Evolutionary conservation across 208 protist species (phyloP).

Genomic region (Plasmodiophora brassicae): DNA sequence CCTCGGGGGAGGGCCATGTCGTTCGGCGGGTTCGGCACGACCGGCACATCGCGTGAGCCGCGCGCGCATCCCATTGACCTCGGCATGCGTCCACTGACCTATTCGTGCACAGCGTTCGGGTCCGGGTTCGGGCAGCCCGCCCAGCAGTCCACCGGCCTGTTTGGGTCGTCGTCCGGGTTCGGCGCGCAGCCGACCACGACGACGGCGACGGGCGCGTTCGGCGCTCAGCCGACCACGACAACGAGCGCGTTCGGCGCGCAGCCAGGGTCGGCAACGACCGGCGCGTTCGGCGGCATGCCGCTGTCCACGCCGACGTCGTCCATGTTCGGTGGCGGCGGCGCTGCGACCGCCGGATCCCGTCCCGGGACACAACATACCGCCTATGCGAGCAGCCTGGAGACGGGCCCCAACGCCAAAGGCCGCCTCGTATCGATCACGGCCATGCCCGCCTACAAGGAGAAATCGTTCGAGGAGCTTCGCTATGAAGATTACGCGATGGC

Average conservation of each 20-base stretch:
- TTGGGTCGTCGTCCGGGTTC: neutral
- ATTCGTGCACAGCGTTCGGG: too few relatives aligned
- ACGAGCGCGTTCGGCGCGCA: neutral
- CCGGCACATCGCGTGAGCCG: too few relatives aligned
- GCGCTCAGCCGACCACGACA: neutral
- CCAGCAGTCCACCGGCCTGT: neutral
- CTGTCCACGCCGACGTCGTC: too few relatives aligned
- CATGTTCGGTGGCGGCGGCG: neutral
- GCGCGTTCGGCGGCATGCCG: neutral
- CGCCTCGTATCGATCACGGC: neutral
- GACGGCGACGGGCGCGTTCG: neutral
- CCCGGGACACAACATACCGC: slow-evolving; percentile 6
- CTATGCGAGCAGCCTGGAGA: neutral
- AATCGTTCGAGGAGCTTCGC: slow-evolving; percentile 30
- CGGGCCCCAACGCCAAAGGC: neutral
- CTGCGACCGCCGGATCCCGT: neutral
- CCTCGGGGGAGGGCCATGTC: too few relatives aligned
- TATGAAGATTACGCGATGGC: neutral
- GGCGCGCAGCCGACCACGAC: neutral
- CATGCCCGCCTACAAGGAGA: slow-evolving; percentile 30
- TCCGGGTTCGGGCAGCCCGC: neutral
- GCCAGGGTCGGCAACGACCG: neutral
- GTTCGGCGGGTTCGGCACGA: too few relatives aligned
- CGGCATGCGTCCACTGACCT: too few relatives aligned
- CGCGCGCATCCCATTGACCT: too few relatives aligned